Evolutionary conservation across 176 grass and related monocot genomes (phyloP).

Genomic region (Zoysia japonica): DNA sequence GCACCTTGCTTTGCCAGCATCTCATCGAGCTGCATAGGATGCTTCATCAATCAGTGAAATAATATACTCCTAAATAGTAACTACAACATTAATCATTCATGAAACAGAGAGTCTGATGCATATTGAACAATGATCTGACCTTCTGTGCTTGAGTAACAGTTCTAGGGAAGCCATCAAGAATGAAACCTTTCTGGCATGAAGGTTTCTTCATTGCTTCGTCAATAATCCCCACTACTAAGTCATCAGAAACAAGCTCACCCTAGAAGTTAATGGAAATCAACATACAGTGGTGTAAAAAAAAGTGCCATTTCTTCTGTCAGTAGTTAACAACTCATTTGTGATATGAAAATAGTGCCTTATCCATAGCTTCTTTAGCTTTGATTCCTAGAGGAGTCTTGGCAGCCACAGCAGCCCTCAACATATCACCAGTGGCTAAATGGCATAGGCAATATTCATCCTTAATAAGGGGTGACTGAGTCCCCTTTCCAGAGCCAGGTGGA

Average conservation of each 20-base stretch:
- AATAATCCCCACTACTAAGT: slow-evolving; percentile 95
- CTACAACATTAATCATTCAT: not conserved
- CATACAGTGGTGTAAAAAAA: slow-evolving; percentile 22
- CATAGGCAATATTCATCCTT: slow-evolving; percentile 96
- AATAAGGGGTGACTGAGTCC: slow-evolving; percentile 88
- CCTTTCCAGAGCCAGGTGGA: slow-evolving; percentile 93
- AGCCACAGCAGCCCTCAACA: slow-evolving; percentile 90
- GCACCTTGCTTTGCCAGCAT: slow-evolving; percentile 84
- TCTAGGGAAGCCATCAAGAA: slow-evolving; percentile 96
- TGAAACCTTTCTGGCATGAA: slow-evolving; percentile 98
- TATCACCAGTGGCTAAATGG: slow-evolving; percentile 98
- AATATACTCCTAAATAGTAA: not conserved
- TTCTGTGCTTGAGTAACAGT: slow-evolving; percentile 92
- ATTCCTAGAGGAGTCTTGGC: slow-evolving; percentile 89
- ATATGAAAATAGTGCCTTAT: slow-evolving; percentile 59
- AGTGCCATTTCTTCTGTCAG: slow-evolving; percentile 15
- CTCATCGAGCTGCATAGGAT: slow-evolving; percentile 67
- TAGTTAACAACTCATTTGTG: not conserved
- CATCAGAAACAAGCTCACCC: slow-evolving; percentile 95
- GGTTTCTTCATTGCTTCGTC: slow-evolving; percentile 97
- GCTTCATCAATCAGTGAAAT: not conserved
- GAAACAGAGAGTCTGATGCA: not conserved
- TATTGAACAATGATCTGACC: slow-evolving; percentile 39
- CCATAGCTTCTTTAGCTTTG: slow-evolving; percentile 96
- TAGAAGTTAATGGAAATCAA: slow-evolving; percentile 41